Evolutionary conservation across 352 stramenopile genomes (phyloP).

Genomic region (Pythium coloratum): DNA sequence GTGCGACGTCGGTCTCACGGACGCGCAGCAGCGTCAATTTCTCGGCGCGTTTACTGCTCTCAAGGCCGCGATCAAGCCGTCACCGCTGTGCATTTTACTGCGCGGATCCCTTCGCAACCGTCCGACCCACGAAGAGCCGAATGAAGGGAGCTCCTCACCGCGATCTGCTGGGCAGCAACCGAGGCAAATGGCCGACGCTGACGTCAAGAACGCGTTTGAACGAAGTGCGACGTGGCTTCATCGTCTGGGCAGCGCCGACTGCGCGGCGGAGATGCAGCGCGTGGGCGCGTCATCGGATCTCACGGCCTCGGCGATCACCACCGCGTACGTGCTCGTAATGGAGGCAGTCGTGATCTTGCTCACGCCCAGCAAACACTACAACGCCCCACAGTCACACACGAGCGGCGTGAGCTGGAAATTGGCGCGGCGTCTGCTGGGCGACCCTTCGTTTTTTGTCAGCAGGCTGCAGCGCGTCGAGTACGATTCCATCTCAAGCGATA

Average conservation of each 20-base stretch:
- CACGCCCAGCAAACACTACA: conserved; percentile 67
- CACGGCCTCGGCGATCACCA: neutral
- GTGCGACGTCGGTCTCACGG: conserved; percentile 69
- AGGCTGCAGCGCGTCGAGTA: conserved; percentile 52
- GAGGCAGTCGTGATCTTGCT: conserved; percentile 79
- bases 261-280: conserved; percentile 31
- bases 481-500: conserved; percentile 45
- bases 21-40: conserved; percentile 58
- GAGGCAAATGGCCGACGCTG: neutral
- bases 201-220: conserved; percentile 57
- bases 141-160: neutral
- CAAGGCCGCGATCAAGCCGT: conserved; percentile 62
- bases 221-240: conserved; percentile 31
- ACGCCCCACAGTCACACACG: conserved; percentile 41
- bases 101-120: conserved; percentile 52
- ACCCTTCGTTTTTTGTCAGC: conserved; percentile 42
- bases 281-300: conserved; percentile 19
- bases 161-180: neutral
- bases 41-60: conserved; percentile 58
- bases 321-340: conserved; percentile 65
- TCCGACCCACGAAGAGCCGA: conserved; percentile 20
- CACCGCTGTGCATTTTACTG: conserved; percentile 65
- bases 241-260: conserved; percentile 21
- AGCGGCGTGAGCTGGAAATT: conserved; percentile 75
- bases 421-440: conserved; percentile 48